These are phyloP conservation scores for Megacollybia platyphylla DNA, from an alignment of 1,284 basidiomycete species.

Conservation along the genomic window DNA sequence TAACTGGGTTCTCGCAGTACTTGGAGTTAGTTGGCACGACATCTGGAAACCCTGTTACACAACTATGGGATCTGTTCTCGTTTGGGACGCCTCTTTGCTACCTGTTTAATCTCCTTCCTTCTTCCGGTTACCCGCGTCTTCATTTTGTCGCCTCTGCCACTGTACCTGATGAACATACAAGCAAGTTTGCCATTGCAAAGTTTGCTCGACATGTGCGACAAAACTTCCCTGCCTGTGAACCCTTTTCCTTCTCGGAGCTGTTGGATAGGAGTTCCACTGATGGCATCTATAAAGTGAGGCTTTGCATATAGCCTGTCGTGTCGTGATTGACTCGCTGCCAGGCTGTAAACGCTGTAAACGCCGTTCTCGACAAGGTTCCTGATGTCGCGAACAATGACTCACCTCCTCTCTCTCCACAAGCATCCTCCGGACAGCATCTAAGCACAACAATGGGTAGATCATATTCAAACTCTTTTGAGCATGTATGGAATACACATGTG, in stretches of 20 bases:
- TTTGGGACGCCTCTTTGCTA: conserved; percentile 5
- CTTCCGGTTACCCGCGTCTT: conserved; percentile 3
- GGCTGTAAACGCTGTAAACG: conserved; percentile 4
- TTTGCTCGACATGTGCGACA: conserved; percentile 5
- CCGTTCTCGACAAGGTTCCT: conserved; percentile 2
- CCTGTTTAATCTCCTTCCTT: conserved; percentile 7
- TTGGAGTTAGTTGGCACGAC: not conserved
- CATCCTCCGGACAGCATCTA: not conserved
- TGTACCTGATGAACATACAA: conserved; percentile 3
- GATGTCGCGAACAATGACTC: not conserved
- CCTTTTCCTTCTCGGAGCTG: conserved; percentile 4
- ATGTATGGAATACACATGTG: not conserved
- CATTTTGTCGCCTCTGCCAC: not conserved
- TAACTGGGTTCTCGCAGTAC: not conserved
- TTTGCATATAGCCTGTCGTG: not conserved
- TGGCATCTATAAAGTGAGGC: conserved; percentile 5
- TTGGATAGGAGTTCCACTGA: not conserved
- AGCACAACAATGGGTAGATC: not conserved
- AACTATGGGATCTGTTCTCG: conserved; percentile 3
- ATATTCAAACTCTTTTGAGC: not conserved
- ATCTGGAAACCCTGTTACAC: conserved; percentile 2
- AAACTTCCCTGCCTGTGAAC: not conserved
- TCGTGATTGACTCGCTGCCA: not conserved
- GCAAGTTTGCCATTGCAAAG: conserved; percentile 6
- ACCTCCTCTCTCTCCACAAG: not conserved